Base-by-base conservation (phyloP, 768 basidiomycete genomes). In the Lentinula detonsa region DNA sequence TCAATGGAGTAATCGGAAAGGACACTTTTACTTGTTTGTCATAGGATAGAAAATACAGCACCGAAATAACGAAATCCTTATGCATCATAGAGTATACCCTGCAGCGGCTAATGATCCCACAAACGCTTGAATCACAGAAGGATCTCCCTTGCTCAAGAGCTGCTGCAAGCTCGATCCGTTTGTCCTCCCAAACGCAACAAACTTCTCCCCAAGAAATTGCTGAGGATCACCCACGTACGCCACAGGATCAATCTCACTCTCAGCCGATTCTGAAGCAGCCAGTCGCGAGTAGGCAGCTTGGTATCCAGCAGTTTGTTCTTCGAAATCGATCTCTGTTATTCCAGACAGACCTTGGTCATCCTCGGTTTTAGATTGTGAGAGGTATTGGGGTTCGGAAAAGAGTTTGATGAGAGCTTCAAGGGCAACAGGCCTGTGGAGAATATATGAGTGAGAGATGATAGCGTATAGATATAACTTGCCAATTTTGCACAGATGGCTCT, bases 221-320 rank as follows among this genome's bases (percentile, higher is more conserved):
- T 79, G 73, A n/a, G 84, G 81, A 65, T 88, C 78, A 18, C 72
- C 74, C 2, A 86, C 79, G 66, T 87, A 83, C 10, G 74, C 80
- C 9, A 87, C 83, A 0, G 86, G 86, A 70, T 93, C 91, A 0
- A 40, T 28, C 13, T 37, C 55, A 40, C 15, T 23, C 45, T 79
- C 76, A 0, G 71, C 71, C 1, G 73, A 74, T 65, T 91, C 90
- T 1, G 88, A 87, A 1, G 96, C 91, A 0, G 94, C 95, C 16
- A 98, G 81, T 39, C 90, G 84, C 56, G 94, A 94, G 75, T 95
- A 98, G 4, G 93, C 91, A 0, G 93, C 92, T 69, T 98, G 97
- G 73, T 98, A 98, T 1, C 94, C 92, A 5, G 89, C 88, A 1
- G 83, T 81, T 69, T 91, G 90, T 69, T 98, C 95, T 69, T 98